A percentile compares a stretch with the other conserved stretches of the same genome.
Conservation (phyloP, 306 rosid species). For the Glycine soja region DNA sequence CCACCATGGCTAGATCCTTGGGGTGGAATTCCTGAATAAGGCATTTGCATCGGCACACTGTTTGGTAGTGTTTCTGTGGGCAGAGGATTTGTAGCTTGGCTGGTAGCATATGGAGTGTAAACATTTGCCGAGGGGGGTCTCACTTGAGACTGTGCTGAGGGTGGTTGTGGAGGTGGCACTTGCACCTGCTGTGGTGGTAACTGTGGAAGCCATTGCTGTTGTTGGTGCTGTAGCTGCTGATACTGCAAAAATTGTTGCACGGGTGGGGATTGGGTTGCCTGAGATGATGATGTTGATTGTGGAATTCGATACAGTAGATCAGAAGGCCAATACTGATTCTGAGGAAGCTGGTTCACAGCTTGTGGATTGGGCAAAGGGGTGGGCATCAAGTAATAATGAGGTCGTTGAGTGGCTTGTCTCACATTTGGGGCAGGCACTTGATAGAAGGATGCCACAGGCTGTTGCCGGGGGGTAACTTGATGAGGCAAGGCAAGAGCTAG, state of each 20-base stretch:
- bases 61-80: conserved; percentile 62
- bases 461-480: conserved; percentile 70
- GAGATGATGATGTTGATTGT: conserved; percentile 64
- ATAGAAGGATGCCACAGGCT: conserved; percentile 53
- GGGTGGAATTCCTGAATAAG: conserved; percentile 71
- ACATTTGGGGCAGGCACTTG: conserved; percentile 64
- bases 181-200: conserved; percentile 58
- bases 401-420: conserved; percentile 61
- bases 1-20: conserved; percentile 54
- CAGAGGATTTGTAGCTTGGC: conserved; percentile 68
- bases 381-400: conserved; percentile 66
- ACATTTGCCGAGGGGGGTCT: conserved; percentile 58
- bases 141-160: conserved; percentile 56
- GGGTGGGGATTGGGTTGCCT: conserved; percentile 62
- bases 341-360: conserved; percentile 58
- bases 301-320: conserved; percentile 69
- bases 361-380: conserved; percentile 61
- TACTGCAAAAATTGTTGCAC: conserved; percentile 70
- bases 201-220: conserved; percentile 50
- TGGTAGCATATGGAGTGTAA: conserved; percentile 66
- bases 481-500: conserved; percentile 81
- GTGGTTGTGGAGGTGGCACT: conserved; percentile 57
- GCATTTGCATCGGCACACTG: conserved; percentile 81
- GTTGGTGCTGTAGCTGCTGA: conserved; percentile 66
- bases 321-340: conserved; percentile 66